phyloP scores from a whole-genome alignment of 495 filamentous ascomycete genomes.

The Aspergillus funiculosus region DNA sequence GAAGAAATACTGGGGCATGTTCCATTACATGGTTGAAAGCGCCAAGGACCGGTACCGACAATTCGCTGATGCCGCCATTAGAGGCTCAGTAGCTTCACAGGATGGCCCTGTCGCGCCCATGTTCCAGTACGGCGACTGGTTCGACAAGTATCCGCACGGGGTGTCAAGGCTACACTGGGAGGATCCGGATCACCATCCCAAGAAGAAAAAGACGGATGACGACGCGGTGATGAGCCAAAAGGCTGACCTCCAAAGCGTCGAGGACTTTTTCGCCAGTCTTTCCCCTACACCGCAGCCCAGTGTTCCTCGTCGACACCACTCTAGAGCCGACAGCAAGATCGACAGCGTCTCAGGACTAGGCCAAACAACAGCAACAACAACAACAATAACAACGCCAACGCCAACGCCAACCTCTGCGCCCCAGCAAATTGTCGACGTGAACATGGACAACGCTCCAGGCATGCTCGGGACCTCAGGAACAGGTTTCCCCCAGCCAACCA shows the following conservation, averaged over 20 bases:
- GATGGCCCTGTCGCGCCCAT: slow-evolving; percentile 50
- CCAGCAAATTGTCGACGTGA: slow-evolving; percentile 23
- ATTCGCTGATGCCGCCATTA: slow-evolving; percentile 68
- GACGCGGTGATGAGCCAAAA: slow-evolving; percentile 81
- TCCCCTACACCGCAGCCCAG: slow-evolving; percentile 56
- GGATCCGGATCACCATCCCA: slow-evolving; percentile 62
- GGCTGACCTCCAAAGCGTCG: slow-evolving; percentile 84
- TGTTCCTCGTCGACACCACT: slow-evolving; percentile 35
- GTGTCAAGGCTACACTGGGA: slow-evolving; percentile 79
- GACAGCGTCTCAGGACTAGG: slow-evolving; percentile 24
- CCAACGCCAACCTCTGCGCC: slow-evolving; percentile 13
- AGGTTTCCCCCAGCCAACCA: slow-evolving; percentile 43
- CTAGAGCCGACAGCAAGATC: slow-evolving; percentile 32
- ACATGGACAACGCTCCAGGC: slow-evolving; percentile 33
- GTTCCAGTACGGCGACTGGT: slow-evolving; percentile 98
- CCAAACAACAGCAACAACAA: slow-evolving; percentile 29
- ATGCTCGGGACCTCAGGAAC: slow-evolving; percentile 30
- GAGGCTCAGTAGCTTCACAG: slow-evolving; percentile 43
- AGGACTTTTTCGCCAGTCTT: slow-evolving; percentile 87
- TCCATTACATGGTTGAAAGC: slow-evolving; percentile 92
- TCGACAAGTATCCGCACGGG: slow-evolving; percentile 89
- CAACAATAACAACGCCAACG: slow-evolving; percentile 30
- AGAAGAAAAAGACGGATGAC: slow-evolving; percentile 67
- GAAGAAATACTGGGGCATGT: slow-evolving; percentile 98
- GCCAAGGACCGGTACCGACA: slow-evolving; percentile 83